Percentiles rank a stretch among this genome's conserved stretches.
Evolutionary conservation across 441 rosid species (phyloP).

Genomic region (Bocquillonia castaneifolia): DNA sequence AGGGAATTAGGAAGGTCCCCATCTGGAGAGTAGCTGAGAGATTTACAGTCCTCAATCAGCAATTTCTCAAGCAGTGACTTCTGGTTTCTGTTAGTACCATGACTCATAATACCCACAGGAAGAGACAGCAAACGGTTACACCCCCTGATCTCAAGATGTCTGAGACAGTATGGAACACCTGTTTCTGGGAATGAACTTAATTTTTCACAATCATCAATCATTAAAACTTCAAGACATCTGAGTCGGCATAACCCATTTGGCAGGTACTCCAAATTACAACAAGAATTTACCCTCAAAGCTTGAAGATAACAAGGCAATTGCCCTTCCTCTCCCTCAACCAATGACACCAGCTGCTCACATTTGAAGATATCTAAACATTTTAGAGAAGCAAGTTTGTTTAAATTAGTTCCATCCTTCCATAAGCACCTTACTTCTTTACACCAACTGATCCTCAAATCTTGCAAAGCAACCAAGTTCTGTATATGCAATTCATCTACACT

Average conservation of each 20-base stretch:
- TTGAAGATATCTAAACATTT: too few relatives aligned
- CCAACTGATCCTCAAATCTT: too few relatives aligned
- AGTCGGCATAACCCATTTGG: neutral
- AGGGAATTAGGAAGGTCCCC: too few relatives aligned
- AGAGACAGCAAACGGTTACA: neutral
- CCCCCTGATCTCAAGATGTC: constrained; percentile 1
- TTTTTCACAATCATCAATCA: neutral
- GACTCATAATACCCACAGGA: neutral
- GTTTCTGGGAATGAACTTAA: neutral
- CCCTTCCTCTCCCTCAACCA: too few relatives aligned
- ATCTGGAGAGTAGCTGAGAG: too few relatives aligned
- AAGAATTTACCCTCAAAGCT: neutral
- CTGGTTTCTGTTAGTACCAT: neutral
- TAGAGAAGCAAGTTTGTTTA: too few relatives aligned
- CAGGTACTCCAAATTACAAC: neutral
- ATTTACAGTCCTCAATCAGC: too few relatives aligned
- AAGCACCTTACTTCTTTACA: too few relatives aligned
- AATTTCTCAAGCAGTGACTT: neutral
- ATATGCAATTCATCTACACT: too few relatives aligned
- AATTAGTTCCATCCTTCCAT: too few relatives aligned
- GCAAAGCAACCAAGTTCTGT: too few relatives aligned
- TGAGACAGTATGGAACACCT: neutral
- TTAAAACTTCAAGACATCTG: neutral
- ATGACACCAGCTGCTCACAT: too few relatives aligned
- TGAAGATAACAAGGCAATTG: neutral